A percentile compares a stretch with the other conserved stretches of the same genome.
These are phyloP conservation scores for Lasiosphaeris hirsuta DNA, from an alignment of 495 filamentous ascomycete genomes.

Conservation along the genomic window DNA sequence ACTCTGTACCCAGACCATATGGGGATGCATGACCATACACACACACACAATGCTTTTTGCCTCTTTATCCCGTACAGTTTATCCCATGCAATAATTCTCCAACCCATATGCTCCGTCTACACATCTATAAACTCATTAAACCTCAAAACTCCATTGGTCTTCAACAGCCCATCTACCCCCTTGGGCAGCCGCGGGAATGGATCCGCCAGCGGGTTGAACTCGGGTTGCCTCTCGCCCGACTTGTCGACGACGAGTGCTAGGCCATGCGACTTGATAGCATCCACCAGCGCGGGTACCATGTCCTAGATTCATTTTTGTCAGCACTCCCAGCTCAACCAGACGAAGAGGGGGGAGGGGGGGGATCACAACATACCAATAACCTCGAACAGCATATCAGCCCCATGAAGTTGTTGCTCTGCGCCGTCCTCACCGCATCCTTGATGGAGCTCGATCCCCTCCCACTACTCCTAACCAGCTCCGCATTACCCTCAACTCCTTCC, in stretches of 20 bases:
- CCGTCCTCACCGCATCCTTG: conserved; percentile 91
- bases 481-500: neutral
- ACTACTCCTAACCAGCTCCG: conserved; percentile 42
- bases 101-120: conserved; percentile 39
- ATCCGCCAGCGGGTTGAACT: conserved; percentile 31
- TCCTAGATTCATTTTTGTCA: conserved; percentile 63
- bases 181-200: conserved; percentile 47
- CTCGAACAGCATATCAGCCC: conserved; percentile 85
- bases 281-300: conserved; percentile 85
- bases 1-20: too few species aligned
- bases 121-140: conserved; percentile 96
- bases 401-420: conserved; percentile 97
- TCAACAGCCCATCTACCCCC: conserved; percentile 85
- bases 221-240: conserved; percentile 44
- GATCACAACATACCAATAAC: conserved; percentile 70
- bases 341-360: neutral
- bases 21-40: neutral
- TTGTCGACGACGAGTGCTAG: conserved; percentile 90
- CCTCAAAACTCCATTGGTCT: conserved; percentile 76
- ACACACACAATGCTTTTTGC: neutral
- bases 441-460: conserved; percentile 74
- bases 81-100: neutral
- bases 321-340: conserved; percentile 12
- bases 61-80: neutral
- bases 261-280: conserved; percentile 90